Conservation (phyloP, 495 filamentous ascomycete species). For the Daldinia concentrica region DNA sequence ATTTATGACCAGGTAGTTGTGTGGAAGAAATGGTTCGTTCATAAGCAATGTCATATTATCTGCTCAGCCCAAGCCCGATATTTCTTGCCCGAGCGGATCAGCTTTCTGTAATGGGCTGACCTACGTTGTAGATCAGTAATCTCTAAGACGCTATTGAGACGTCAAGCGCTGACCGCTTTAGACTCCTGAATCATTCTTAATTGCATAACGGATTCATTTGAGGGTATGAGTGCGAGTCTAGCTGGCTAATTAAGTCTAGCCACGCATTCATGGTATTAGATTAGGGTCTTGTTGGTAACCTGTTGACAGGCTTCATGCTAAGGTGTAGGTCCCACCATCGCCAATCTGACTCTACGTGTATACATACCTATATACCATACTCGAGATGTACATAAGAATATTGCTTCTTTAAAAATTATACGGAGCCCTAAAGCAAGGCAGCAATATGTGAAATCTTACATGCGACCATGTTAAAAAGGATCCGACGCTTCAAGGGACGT, state of each 20-base stretch:
- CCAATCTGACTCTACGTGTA: not conserved
- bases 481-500: slow-evolving; percentile 3
- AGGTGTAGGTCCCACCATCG: slow-evolving; percentile 2
- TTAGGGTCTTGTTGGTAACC: not conserved
- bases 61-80: not conserved
- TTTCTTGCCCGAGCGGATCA: not conserved
- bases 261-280: not conserved
- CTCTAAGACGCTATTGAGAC: not conserved
- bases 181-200: not conserved
- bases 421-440: not conserved
- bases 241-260: slow-evolving; percentile 2
- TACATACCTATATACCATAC: not conserved
- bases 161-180: not conserved
- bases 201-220: not conserved
- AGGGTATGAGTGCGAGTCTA: not conserved
- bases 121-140: not conserved
- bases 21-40: not conserved
- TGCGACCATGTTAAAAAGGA: slow-evolving; percentile 10
- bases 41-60: not conserved
- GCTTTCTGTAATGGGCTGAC: not conserved
- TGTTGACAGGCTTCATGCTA: not conserved
- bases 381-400: not conserved
- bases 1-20: not conserved
- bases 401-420: not conserved
- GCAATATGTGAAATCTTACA: not conserved